Evolutionary conservation across 768 basidiomycete genomes (phyloP), one percentile per base, ranked within the genome.

Genomic region (Tulasnella sp.): DNA sequence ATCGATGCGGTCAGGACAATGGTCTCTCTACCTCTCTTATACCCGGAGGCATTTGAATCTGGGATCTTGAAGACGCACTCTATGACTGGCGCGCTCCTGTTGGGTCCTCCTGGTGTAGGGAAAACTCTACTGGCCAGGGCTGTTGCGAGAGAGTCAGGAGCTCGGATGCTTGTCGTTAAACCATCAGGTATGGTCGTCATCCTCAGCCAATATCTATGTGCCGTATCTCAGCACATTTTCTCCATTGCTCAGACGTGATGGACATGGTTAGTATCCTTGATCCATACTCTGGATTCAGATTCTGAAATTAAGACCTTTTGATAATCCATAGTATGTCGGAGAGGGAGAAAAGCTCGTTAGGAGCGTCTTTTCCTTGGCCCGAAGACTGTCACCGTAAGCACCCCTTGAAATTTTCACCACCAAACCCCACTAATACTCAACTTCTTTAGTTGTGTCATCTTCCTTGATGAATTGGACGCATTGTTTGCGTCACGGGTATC

Each of bases 381-480:
- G 93, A 34, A 78, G 81, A 44, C 71, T 96, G 5, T 86, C 91
- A 0, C 94, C 93, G 2, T 59, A 30, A 32, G 58, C 34, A 34
- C 17, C 30, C 24, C 44, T 30, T 26, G 5, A 43, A 21, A 21
- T n/a, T 19, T n/a, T n/a, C n/a, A n/a, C n/a, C n/a, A n/a, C n/a
- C n/a, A 13, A 51, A 15, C 7, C 32, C 21, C 4, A 24, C n/a
- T n/a, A n/a, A n/a, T n/a, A n/a, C n/a, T n/a, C n/a, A n/a, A n/a
- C n/a, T n/a, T n/a, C n/a, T n/a, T n/a, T n/a, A n/a, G 58, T 23
- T 95, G 92, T 64, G 90, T 97, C 49, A 79, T 97, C 34, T 97
- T 97, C 75, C 73, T 97, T 61, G 93, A 97, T 69, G 93, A 97
- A 71, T 87, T 95, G 54, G 93, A 97, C 66, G 87, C 93, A 1